Base-by-base conservation (phyloP, 2,329 filamentous ascomycete genomes). In the Aspergillus candidus region DNA sequence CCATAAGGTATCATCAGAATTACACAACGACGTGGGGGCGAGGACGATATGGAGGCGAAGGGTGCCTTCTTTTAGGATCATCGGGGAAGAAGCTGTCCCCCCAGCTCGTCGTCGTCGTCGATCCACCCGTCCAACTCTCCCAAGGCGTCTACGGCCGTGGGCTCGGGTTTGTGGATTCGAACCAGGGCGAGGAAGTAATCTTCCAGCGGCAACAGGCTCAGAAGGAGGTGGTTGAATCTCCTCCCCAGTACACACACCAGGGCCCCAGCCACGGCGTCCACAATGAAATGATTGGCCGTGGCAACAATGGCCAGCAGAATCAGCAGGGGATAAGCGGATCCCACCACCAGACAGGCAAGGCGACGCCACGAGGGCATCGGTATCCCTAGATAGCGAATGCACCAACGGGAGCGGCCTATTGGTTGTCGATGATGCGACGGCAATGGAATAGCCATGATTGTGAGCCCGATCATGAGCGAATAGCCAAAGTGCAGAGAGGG, bases 401-500 rank as follows among this genome's bases (percentile, higher is more conserved):
- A 36, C 29, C 56, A 50, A 38, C 66, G 18, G 33, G 61, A 53
- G 44, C 38, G 29, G 49, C 52, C 32, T 31, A 51, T 51, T 1
- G 71, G 71, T 7, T 70, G 70, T 13, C 71, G 62, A 42, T 80
- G 76, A 15, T 76, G 69, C 17, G 75, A 72, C 8, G 74, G 67
- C 1, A 86, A 69, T 1, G 84, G 84, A 37, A 86, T 76, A 1
- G 78, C 79, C 53, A 79, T 77, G 45, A 87, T 74, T 4, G 83
- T 87, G 11, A 87, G 66, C 6, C 84, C 84, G 57, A 88, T 81
- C 55, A 88, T 75, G 27, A 88, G 76, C 3, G 82, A 83, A 67
- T 88, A 88, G 3, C 84, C 84, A 57, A 88, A 88, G 62, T 88
- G 84, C 12, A 88, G 72, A 0, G 80, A 84, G 1, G 84, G 84